Conservation (phyloP, 345 rosid genomes). For the Corchorus capsularis region DNA sequence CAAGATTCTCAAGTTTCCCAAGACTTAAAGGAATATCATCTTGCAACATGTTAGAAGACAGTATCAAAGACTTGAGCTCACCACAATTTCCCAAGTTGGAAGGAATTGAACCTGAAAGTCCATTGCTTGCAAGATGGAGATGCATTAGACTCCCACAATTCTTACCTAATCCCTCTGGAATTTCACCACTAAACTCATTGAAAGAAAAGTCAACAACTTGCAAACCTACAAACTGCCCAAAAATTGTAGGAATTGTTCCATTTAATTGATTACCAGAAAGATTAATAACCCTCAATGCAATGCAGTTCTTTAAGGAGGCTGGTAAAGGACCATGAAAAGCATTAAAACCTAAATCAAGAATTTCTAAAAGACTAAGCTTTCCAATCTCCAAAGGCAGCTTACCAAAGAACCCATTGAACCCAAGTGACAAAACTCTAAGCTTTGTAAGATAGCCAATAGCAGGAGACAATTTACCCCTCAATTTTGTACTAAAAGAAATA, state of each 20-base stretch:
- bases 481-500: background rate
- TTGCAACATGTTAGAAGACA: constrained; percentile 12
- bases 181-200: constrained; percentile 38
- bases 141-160: constrained; percentile 10
- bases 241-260: constrained; percentile 18
- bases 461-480: constrained; percentile 1
- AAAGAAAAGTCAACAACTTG: constrained; percentile 38
- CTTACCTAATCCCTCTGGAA: background rate
- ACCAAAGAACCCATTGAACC: constrained; percentile 6
- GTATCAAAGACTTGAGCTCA: constrained; percentile 8
- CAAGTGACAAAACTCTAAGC: constrained; percentile 9
- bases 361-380: constrained; percentile 10
- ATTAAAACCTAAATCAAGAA: constrained; percentile 16
- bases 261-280: constrained; percentile 11
- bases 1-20: constrained; percentile 9
- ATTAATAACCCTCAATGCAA: constrained; percentile 12
- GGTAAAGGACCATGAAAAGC: constrained; percentile 4
- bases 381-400: constrained; percentile 1
- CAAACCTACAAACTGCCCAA: constrained; percentile 20
- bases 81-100: background rate
- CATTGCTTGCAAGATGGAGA: constrained; percentile 13
- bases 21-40: constrained; percentile 10
- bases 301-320: background rate
- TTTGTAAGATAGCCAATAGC: constrained; percentile 11
- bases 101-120: background rate